Percentiles rank a stretch among this genome's conserved stretches.
Evolutionary conservation across 176 grass and related monocot genomes (phyloP).

Genomic region (Otatea glauca): DNA sequence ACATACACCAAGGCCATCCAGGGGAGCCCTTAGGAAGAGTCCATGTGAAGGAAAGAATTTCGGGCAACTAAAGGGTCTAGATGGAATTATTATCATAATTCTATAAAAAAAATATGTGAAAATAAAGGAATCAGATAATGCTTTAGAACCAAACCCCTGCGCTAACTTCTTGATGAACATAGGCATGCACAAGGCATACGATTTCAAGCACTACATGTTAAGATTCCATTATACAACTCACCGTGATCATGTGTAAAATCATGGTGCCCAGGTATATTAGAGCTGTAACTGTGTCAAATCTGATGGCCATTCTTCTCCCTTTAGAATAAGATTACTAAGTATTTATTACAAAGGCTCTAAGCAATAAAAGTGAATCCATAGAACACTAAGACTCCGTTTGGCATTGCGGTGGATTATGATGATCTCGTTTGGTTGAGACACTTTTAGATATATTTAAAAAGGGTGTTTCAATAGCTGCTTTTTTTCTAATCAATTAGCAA

Average conservation of each 20-base stretch:
- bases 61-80: not conserved
- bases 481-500: not conserved
- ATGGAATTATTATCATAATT: not conserved
- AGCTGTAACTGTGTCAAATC: not conserved
- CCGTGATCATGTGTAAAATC: not conserved
- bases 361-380: not conserved
- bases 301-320: not conserved
- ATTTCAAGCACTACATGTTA: conserved; percentile 10
- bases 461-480: not conserved
- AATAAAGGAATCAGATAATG: not conserved
- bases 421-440: not conserved
- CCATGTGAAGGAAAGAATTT: not conserved
- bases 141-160: not conserved
- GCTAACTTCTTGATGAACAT: not conserved
- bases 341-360: conserved; percentile 4
- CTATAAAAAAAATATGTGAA: not conserved
- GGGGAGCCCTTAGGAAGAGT: not conserved
- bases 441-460: not conserved
- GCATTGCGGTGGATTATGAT: not conserved
- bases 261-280: not conserved
- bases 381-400: not conserved
- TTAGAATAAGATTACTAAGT: conserved; percentile 3
- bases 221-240: not conserved
- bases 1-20: not conserved
- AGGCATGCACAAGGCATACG: not conserved